phyloP scores from a whole-genome alignment of 495 filamentous ascomycete species.

The Trichoderma parareesei region DNA sequence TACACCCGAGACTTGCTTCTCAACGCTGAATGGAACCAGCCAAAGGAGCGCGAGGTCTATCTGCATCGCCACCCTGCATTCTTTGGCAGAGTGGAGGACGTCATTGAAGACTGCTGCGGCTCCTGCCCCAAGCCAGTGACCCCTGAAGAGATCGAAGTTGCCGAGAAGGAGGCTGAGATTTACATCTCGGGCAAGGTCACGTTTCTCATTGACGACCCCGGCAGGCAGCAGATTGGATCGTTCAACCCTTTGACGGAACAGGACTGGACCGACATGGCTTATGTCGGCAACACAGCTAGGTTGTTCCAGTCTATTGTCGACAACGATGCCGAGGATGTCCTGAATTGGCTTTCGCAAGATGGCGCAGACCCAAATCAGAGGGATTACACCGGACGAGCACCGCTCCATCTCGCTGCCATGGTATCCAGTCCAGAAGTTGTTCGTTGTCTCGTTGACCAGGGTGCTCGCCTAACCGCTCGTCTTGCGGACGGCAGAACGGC shows the following conservation, averaged over 20 bases:
- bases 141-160: conserved; percentile 58
- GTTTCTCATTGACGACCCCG: conserved; percentile 73
- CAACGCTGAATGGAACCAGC: conserved; percentile 79
- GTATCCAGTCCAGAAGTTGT: conserved; percentile 60
- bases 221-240: conserved; percentile 56
- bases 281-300: conserved; percentile 60
- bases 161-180: conserved; percentile 60
- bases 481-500: conserved; percentile 72
- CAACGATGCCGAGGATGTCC: conserved; percentile 54
- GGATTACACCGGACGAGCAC: conserved; percentile 74
- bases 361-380: conserved; percentile 51
- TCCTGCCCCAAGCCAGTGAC: conserved; percentile 61
- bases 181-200: conserved; percentile 61
- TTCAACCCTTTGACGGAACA: conserved; percentile 76
- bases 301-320: conserved; percentile 74
- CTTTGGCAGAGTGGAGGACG: conserved; percentile 57
- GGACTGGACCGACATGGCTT: conserved; percentile 77
- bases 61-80: conserved; percentile 75
- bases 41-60: conserved; percentile 58
- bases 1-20: conserved; percentile 75
- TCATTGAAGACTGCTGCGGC: conserved; percentile 73
- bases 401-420: conserved; percentile 66
- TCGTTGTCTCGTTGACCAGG: conserved; percentile 59
- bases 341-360: conserved; percentile 57
- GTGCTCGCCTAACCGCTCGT: conserved; percentile 61